A percentile compares a stretch with the other conserved stretches of the same genome.
phyloP scores from a whole-genome alignment of 73 alveolate genomes.

The Paramecium bursaria region DNA sequence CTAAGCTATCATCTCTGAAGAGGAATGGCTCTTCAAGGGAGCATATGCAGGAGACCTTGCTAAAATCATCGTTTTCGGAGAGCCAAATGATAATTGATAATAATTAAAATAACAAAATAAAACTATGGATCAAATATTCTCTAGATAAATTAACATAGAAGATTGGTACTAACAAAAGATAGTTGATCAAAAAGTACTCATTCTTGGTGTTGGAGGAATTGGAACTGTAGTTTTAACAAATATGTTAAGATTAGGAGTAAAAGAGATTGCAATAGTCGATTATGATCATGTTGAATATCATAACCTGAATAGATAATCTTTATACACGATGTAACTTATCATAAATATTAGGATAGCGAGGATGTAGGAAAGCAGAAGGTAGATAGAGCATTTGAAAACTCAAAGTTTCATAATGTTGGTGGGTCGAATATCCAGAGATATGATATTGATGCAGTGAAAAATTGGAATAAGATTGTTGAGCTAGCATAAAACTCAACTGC shows the following conservation, averaged over 20 bases:
- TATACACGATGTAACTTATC: constrained; percentile 60
- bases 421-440: constrained; percentile 71
- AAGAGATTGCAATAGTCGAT: constrained; percentile 76
- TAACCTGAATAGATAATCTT: constrained; percentile 80
- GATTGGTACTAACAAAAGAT: constrained; percentile 66
- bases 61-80: background rate
- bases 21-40: constrained; percentile 45
- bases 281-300: constrained; percentile 82
- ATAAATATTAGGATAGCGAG: background rate
- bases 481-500: constrained; percentile 76
- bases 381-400: constrained; percentile 72
- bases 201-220: constrained; percentile 86
- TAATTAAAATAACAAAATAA: too few species aligned
- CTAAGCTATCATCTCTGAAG: background rate
- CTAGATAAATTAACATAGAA: constrained; percentile 47
- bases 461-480: constrained; percentile 80
- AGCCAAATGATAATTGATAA: constrained; percentile 55
- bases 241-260: constrained; percentile 81
- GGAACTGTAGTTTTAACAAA: constrained; percentile 80
- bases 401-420: constrained; percentile 70
- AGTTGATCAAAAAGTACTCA: constrained; percentile 37
- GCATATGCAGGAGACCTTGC: constrained; percentile 31
- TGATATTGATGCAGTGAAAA: constrained; percentile 73
- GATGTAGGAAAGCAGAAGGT: constrained; percentile 83
- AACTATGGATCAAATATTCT: too few species aligned